A percentile compares a stretch with the other conserved stretches of the same genome.
These are phyloP conservation scores for Hypoxylon lienhwacheense DNA, from an alignment of 495 filamentous ascomycete genomes.

Conservation along the genomic window DNA sequence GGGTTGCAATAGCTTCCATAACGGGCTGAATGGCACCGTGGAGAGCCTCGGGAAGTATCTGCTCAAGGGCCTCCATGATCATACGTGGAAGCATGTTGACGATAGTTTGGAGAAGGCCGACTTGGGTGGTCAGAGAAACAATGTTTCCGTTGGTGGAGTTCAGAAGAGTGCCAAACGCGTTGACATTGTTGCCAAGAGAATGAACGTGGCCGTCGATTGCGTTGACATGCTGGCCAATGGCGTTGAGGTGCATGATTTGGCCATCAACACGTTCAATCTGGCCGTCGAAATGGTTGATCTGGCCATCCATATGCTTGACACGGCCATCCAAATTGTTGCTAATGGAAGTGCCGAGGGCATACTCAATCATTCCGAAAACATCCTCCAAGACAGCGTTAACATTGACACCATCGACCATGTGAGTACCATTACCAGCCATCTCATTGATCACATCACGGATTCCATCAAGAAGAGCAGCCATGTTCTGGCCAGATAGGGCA, in stretches of 20 bases:
- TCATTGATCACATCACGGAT: conserved; percentile 25
- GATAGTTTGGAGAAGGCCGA: conserved; percentile 29
- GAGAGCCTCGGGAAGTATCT: conserved; percentile 14
- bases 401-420: conserved; percentile 11
- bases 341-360: conserved; percentile 11
- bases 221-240: conserved; percentile 33
- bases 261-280: conserved; percentile 16
- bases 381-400: conserved; percentile 30
- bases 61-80: conserved; percentile 5
- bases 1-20: background rate
- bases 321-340: no score
- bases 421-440: conserved; percentile 11
- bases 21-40: conserved; percentile 1
- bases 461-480: conserved; percentile 15
- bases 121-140: conserved; percentile 16
- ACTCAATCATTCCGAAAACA: conserved; percentile 25
- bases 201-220: conserved; percentile 37
- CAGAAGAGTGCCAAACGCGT: conserved; percentile 28
- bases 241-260: conserved; percentile 29
- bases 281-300: conserved; percentile 1
- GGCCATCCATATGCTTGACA: conserved; percentile 4
- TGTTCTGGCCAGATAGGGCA: conserved; percentile 19
- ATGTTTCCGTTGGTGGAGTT: conserved; percentile 39
- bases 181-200: conserved; percentile 36
- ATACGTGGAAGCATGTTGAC: conserved; percentile 35